Conservation (phyloP, 2,329 filamentous ascomycete genomes). For the Orbilia ellipsospora region DNA sequence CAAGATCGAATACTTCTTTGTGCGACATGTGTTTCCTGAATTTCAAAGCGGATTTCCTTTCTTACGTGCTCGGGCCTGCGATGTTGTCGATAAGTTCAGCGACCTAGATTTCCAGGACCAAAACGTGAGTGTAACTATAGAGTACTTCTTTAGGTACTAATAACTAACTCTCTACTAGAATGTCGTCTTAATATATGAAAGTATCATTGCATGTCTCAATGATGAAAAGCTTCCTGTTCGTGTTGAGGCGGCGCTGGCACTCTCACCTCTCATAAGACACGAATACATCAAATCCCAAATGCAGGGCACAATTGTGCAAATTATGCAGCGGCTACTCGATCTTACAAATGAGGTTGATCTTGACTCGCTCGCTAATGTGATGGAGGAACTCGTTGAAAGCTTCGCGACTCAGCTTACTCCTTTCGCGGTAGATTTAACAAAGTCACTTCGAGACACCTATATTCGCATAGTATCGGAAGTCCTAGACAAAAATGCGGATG, state of each 20-base stretch:
- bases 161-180: conserved; percentile 66
- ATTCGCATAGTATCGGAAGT: conserved; percentile 91
- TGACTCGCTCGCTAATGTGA: conserved; percentile 95
- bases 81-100: conserved; percentile 98
- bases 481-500: conserved; percentile 84
- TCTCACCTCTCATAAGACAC: conserved; percentile 95
- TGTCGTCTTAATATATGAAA: conserved; percentile 93
- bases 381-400: conserved; percentile 99
- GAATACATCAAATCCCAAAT: conserved; percentile 93
- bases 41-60: conserved; percentile 93
- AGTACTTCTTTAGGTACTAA: background rate
- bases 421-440: conserved; percentile 93
- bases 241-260: conserved; percentile 90
- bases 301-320: conserved; percentile 97
- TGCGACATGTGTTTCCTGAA: conserved; percentile 97
- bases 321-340: conserved; percentile 98
- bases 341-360: conserved; percentile 98
- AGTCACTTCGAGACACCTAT: conserved; percentile 96
- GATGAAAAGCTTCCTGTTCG: conserved; percentile 92
- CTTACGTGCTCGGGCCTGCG: conserved; percentile 91
- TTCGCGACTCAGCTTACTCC: conserved; percentile 97
- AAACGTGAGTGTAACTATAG: conserved; percentile 65
- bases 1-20: conserved; percentile 98
- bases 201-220: conserved; percentile 96
- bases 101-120: conserved; percentile 96